Conservation (phyloP, 139 green algal species). For the Astrephomene gubernaculifera region DNA sequence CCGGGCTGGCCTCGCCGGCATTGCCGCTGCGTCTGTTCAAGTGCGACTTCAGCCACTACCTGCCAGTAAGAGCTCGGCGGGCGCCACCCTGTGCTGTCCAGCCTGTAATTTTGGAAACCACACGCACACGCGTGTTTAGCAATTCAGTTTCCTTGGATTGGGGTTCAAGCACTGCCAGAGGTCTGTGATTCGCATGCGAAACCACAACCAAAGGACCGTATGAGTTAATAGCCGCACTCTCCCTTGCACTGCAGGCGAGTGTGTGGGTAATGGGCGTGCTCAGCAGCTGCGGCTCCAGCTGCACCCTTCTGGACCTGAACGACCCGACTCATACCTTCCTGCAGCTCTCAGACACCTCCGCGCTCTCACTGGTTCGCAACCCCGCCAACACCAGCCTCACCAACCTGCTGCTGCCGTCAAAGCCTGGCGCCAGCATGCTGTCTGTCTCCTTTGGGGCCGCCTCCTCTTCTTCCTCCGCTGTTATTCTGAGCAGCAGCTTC, state of each 20-base stretch:
- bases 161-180: too few species aligned
- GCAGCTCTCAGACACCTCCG: constrained; percentile 11
- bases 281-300: constrained; percentile 57
- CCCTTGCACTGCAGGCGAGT: constrained; percentile 46
- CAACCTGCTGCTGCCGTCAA: constrained; percentile 34
- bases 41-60: constrained; percentile 47
- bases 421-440: constrained; percentile 40
- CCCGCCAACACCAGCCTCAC: constrained; percentile 1
- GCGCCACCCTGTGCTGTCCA: too few species aligned
- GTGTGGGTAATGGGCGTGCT: constrained; percentile 55
- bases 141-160: too few species aligned
- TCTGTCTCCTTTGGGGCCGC: constrained; percentile 20
- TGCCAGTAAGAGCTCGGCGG: too few species aligned
- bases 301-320: constrained; percentile 51
- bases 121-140: too few species aligned
- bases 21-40: constrained; percentile 30
- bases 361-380: constrained; percentile 38
- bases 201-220: too few species aligned
- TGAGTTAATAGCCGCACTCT: too few species aligned
- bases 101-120: too few species aligned
- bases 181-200: too few species aligned
- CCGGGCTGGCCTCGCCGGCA: background rate
- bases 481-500: background rate
- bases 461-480: too few species aligned
- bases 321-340: background rate